Evolutionary conservation across 805 yeast genomes (phyloP), one percentile per base, ranked within the genome.

Genomic region (Ogataea allantospora): DNA sequence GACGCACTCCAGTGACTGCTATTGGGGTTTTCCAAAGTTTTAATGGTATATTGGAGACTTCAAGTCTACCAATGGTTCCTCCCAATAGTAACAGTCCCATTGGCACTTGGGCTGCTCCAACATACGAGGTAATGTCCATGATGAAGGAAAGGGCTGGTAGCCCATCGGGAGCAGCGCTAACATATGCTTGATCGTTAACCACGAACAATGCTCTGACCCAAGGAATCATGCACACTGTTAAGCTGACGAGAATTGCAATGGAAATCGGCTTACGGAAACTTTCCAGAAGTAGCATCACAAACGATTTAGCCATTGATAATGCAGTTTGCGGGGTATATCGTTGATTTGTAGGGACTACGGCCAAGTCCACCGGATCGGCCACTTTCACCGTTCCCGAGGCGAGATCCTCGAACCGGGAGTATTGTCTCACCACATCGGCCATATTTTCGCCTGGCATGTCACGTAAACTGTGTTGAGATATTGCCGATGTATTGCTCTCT

Each of bases 41-140:
- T 10, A 68, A 65, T 1, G 89, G 87, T 50, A 88, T 63, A 5
- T 66, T 53, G 6, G 65, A 67, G 14, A 88, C 60, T 44, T 77
- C 65, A 35, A 91, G 69, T 32, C 96, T 66, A 1, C 96, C 84
- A 27, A 91, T 77, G 2, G 96, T 88, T 12, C 91, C 95, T 2
- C 98, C 98, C 19, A 91, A 61, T 42, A 91, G 55, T 30, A 87
- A 58, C 43, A 91, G 66, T 0, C 97, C 98, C 41, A 87, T 61
- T 1, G 97, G 98, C 22, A 91, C 95, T 33, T 85, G 78, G 0
- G 96, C 96, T 18, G 78, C 78, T 0, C 96, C 96, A 6, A 91
- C 66, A 55, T 91, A 91, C 2, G 75, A 56, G 0, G 91, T 70
- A 47, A 81, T 77, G 55, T 91, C 96, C 78, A 91, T 84, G 5